Conservation (phyloP, 2,329 filamentous ascomycete species). For the Verticillium nonalfalfae region DNA sequence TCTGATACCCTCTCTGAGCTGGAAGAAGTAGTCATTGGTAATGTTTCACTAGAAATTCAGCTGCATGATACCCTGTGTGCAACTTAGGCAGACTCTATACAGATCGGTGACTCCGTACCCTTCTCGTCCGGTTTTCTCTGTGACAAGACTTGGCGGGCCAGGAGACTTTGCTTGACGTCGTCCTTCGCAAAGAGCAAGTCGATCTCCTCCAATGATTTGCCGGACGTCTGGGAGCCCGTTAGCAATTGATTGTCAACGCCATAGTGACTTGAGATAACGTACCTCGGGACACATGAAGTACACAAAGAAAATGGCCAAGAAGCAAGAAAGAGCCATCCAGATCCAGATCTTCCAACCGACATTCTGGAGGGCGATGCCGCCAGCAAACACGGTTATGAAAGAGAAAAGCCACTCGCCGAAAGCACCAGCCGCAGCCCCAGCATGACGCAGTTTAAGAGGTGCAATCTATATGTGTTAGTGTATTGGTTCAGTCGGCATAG, state of each 20-base stretch:
- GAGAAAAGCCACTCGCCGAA: slow-evolving; percentile 11
- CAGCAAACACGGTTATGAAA: slow-evolving; percentile 10
- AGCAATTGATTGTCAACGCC: background rate
- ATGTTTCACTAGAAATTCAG: no score
- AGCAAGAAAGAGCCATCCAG: slow-evolving; percentile 10
- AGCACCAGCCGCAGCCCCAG: slow-evolving; percentile 9
- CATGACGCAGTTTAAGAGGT: slow-evolving; percentile 8
- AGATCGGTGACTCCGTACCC: background rate
- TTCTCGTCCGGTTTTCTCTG: background rate
- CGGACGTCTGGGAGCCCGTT: background rate
- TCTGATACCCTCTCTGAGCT: no score
- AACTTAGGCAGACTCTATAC: background rate
- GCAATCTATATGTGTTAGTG: slow-evolving; percentile 3
- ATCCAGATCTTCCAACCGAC: slow-evolving; percentile 11
- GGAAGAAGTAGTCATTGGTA: no score
- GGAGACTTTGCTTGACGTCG: background rate
- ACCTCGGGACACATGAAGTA: slow-evolving; percentile 5
- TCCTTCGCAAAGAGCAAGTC: slow-evolving; percentile 3
- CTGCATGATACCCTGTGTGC: background rate
- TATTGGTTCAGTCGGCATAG: background rate
- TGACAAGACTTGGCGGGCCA: background rate
- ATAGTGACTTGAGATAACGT: background rate
- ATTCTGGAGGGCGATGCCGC: slow-evolving; percentile 10
- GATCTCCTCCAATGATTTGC: slow-evolving; percentile 2
- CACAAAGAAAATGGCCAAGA: slow-evolving; percentile 3